Conservation (phyloP, 2,329 filamentous ascomycete genomes). For the Calonectria crousiana region DNA sequence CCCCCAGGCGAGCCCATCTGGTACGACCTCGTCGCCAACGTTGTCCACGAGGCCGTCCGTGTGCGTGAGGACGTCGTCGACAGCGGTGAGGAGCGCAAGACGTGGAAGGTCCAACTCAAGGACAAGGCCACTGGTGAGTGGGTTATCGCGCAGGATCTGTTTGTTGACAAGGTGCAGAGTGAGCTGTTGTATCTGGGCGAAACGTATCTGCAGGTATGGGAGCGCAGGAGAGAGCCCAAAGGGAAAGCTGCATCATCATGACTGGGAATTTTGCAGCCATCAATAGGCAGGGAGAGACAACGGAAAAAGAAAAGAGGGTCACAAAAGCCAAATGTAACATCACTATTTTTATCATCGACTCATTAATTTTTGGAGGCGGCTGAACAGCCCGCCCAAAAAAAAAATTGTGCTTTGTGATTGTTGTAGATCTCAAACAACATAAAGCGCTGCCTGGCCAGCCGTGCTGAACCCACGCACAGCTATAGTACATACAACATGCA, state of each 20-base stretch:
- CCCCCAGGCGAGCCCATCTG: conserved; percentile 84
- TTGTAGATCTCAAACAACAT: conserved; percentile 14
- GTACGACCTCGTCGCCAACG: conserved; percentile 96
- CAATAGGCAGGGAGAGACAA: conserved; percentile 14
- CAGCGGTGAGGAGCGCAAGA: conserved; percentile 86
- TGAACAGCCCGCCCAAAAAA: conserved; percentile 15
- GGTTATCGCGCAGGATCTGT: conserved; percentile 94
- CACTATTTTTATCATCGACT: conserved; percentile 13
- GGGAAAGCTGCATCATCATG: conserved; percentile 38
- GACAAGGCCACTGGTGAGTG: conserved; percentile 87
- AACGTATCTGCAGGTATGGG: conserved; percentile 97
- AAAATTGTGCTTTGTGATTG: conserved; percentile 23
- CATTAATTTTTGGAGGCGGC: conserved; percentile 9
- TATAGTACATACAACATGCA: conserved; percentile 31
- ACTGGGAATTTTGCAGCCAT: background rate
- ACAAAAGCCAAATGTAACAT: conserved; percentile 30
- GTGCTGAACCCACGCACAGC: conserved; percentile 21
- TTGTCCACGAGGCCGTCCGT: conserved; percentile 87
- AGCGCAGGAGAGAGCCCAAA: conserved; percentile 75
- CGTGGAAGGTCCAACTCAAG: conserved; percentile 92
- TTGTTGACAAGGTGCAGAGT: conserved; percentile 87
- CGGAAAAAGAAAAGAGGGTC: conserved; percentile 4
- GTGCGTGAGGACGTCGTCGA: conserved; percentile 88
- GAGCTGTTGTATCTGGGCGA: conserved; percentile 94
- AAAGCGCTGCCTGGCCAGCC: conserved; percentile 21